phyloP scores from a whole-genome alignment of 768 basidiomycete species.

The Podaxis rugospora region DNA sequence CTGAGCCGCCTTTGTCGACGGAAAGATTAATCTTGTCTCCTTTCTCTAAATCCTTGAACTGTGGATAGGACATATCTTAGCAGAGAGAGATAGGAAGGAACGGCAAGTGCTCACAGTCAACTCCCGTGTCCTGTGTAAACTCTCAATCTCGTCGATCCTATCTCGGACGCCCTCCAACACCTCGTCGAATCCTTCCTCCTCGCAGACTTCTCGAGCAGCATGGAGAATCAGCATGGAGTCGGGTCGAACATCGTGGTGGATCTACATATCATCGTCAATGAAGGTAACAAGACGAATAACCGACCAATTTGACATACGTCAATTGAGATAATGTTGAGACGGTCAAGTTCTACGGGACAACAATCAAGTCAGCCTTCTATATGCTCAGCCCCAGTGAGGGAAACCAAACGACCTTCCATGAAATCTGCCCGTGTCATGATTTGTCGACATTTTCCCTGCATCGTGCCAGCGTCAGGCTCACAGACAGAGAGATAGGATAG shows the following conservation, averaged over 20 bases:
- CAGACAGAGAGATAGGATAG: not conserved
- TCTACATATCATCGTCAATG: conserved; percentile 32
- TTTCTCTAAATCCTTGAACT: conserved; percentile 48
- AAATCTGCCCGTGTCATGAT: conserved; percentile 87
- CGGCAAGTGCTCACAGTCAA: conserved; percentile 49
- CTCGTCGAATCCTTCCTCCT: conserved; percentile 78
- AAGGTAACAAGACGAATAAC: not conserved
- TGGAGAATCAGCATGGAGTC: conserved; percentile 76
- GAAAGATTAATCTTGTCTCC: conserved; percentile 47
- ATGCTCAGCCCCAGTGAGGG: not conserved
- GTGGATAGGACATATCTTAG: not conserved
- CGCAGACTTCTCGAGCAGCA: conserved; percentile 66
- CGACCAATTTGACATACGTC: conserved; percentile 46
- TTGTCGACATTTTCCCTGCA: conserved; percentile 62
- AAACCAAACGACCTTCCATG: conserved; percentile 52
- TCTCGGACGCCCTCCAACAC: conserved; percentile 65
- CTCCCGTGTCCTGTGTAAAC: conserved; percentile 73
- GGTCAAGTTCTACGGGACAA: conserved; percentile 52
- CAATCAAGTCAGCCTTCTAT: not conserved
- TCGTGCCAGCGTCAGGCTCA: not conserved
- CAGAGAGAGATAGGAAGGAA: not conserved
- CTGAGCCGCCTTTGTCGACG: conserved; percentile 54
- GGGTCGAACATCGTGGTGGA: conserved; percentile 71
- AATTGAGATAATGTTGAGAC: conserved; percentile 70
- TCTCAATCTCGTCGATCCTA: conserved; percentile 85